Evolutionary conservation across 1,284 basidiomycete genomes (phyloP).

Genomic region (Melampsora abietis-canadensis): DNA sequence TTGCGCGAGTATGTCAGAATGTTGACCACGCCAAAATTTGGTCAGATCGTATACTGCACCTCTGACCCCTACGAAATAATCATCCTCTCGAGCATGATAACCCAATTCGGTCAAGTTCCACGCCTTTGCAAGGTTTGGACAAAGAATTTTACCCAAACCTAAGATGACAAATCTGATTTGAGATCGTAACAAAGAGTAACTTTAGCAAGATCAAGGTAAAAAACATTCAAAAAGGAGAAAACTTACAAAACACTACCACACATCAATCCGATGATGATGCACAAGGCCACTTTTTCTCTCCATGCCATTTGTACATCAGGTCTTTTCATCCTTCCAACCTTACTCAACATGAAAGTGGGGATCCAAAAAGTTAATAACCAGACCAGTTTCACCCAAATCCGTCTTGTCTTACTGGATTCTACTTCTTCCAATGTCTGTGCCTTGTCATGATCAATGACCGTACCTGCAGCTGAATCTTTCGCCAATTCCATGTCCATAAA

Average conservation of each 20-base stretch:
- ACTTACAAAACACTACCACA: slow-evolving; percentile 64
- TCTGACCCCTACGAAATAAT: slow-evolving; percentile 82
- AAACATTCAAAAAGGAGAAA: neutral
- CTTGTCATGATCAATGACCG: slow-evolving; percentile 56
- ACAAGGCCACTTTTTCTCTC: slow-evolving; percentile 82
- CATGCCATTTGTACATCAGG: slow-evolving; percentile 91
- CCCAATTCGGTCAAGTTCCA: slow-evolving; percentile 74
- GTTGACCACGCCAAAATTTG: slow-evolving; percentile 77
- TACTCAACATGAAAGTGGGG: slow-evolving; percentile 64
- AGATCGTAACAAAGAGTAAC: slow-evolving; percentile 63
- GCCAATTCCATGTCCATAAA: slow-evolving; percentile 21
- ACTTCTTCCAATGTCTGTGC: slow-evolving; percentile 76
- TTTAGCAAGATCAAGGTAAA: slow-evolving; percentile 29
- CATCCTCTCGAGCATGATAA: slow-evolving; percentile 67
- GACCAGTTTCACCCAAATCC: slow-evolving; percentile 63
- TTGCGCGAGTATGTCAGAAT: slow-evolving; percentile 68
- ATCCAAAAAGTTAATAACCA: slow-evolving; percentile 81
- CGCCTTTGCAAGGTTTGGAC: slow-evolving; percentile 84
- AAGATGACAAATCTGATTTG: slow-evolving; percentile 45
- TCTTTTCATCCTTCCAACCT: slow-evolving; percentile 86
- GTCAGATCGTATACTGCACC: slow-evolving; percentile 88
- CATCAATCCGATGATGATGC: slow-evolving; percentile 75
- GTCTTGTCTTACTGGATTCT: slow-evolving; percentile 67
- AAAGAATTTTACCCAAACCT: slow-evolving; percentile 67
- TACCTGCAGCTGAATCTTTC: slow-evolving; percentile 41